Percentiles rank a stretch among this genome's conserved stretches.
Conservation (phyloP, 2,329 filamentous ascomycete genomes). For the Xylaria sp. region DNA sequence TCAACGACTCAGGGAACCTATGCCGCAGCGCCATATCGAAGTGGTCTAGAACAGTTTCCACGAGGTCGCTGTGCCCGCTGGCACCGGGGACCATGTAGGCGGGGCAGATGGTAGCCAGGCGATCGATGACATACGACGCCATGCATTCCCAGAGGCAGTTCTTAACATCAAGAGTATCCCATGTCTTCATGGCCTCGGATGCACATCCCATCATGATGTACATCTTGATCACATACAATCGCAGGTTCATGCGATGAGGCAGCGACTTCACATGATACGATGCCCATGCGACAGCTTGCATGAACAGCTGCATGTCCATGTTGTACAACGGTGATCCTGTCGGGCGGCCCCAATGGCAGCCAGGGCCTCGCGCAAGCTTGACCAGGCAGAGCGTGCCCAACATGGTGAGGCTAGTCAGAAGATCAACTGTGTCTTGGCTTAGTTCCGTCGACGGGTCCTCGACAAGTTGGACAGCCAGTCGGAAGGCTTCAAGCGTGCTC, state of each 20-base stretch:
- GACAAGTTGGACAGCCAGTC: slow-evolving; percentile 11
- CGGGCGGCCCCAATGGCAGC: not conserved
- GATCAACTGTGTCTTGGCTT: slow-evolving; percentile 18
- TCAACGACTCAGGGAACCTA: slow-evolving; percentile 38
- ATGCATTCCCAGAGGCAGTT: slow-evolving; percentile 54
- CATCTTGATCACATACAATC: slow-evolving; percentile 41
- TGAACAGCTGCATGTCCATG: slow-evolving; percentile 32
- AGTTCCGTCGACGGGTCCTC: not conserved
- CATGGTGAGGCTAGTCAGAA: slow-evolving; percentile 24
- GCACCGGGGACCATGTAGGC: slow-evolving; percentile 32
- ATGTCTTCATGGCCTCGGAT: slow-evolving; percentile 42
- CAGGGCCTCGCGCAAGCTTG: slow-evolving; percentile 23
- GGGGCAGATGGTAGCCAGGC: slow-evolving; percentile 48
- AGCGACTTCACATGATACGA: slow-evolving; percentile 42
- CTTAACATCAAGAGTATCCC: slow-evolving; percentile 50
- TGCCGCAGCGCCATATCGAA: slow-evolving; percentile 40
- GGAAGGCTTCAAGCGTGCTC: slow-evolving; percentile 22
- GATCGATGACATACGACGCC: slow-evolving; percentile 50
- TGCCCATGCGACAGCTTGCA: slow-evolving; percentile 47
- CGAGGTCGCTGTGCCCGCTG: slow-evolving; percentile 22
- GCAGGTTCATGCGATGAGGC: slow-evolving; percentile 38
- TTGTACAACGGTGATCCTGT: slow-evolving; percentile 21
- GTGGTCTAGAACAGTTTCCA: slow-evolving; percentile 41
- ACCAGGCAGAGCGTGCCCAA: slow-evolving; percentile 28
- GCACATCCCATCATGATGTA: slow-evolving; percentile 48